Evolutionary conservation across 495 filamentous ascomycete species (phyloP).

Genomic region (Penicillium maclennaniae): DNA sequence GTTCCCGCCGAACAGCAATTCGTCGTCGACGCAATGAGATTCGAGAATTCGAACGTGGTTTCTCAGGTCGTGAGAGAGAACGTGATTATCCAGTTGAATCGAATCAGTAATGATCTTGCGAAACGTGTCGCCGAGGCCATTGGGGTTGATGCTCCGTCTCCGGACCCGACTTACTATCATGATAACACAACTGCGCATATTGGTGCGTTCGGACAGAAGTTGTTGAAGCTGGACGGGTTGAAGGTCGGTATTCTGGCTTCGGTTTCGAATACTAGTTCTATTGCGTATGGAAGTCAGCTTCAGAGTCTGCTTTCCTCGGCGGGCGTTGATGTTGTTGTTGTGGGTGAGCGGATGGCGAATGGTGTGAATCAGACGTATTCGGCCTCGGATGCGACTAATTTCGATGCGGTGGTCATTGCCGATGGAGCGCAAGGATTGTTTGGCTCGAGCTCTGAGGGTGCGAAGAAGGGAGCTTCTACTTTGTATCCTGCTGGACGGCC

Average conservation of each 20-base stretch:
- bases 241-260: conserved; percentile 65
- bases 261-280: conserved; percentile 29
- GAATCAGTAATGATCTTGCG: conserved; percentile 65
- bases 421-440: conserved; percentile 57
- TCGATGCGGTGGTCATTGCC: conserved; percentile 65
- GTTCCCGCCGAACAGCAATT: conserved; percentile 68
- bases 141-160: conserved; percentile 50
- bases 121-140: conserved; percentile 61
- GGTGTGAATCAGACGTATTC: conserved; percentile 69
- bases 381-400: conserved; percentile 63
- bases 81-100: conserved; percentile 67
- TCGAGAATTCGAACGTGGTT: conserved; percentile 61
- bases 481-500: conserved; percentile 63
- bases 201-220: conserved; percentile 54
- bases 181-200: conserved; percentile 62
- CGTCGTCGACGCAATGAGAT: conserved; percentile 73
- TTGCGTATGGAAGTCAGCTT: conserved; percentile 49
- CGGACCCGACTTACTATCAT: conserved; percentile 66
- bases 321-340: conserved; percentile 55
- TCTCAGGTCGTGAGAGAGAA: conserved; percentile 53
- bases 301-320: conserved; percentile 38
- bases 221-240: conserved; percentile 59
- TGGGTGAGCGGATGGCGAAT: conserved; percentile 55
- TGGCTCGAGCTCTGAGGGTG: conserved; percentile 17
- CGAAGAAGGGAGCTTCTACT: conserved; percentile 35